These are phyloP conservation scores for Solanum sejunctum DNA, from an alignment of 257 asterid species.

Conservation along the genomic window DNA sequence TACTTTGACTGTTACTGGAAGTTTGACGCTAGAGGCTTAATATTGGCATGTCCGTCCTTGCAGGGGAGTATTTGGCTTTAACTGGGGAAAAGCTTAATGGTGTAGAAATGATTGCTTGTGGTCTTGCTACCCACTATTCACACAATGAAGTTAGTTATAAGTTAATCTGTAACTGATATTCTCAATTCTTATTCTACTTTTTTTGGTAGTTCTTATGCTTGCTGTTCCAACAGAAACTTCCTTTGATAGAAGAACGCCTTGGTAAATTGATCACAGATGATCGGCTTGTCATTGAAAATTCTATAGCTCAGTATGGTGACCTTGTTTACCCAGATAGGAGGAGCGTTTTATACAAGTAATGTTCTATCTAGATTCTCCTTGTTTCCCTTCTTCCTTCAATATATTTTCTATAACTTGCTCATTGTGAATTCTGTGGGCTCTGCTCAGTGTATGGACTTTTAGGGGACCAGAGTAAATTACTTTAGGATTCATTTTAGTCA, in stretches of 20 bases:
- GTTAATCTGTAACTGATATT: conserved; percentile 6
- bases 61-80: conserved; percentile 95
- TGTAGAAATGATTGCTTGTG: conserved; percentile 85
- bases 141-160: conserved; percentile 44
- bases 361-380: conserved; percentile 2
- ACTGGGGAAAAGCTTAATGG: conserved; percentile 88
- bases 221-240: conserved; percentile 58
- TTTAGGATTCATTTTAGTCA: not conserved
- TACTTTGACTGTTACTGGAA: not conserved
- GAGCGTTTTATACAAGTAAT: conserved; percentile 68
- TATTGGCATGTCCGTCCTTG: conserved; percentile 3
- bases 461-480: not conserved
- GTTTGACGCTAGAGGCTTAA: not conserved
- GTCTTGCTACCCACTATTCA: conserved; percentile 88
- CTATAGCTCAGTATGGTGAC: conserved; percentile 82
- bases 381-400: not conserved
- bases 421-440: not conserved
- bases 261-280: conserved; percentile 84
- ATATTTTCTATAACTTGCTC: not conserved
- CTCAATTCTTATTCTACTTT: not conserved
- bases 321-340: conserved; percentile 69
- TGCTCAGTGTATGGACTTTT: not conserved
- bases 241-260: conserved; percentile 84
- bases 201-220: not conserved
- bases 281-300: conserved; percentile 66